Percentiles rank a stretch among this genome's conserved stretches.
Conservation (phyloP, 257 asterid genomes). For the Nicotiana tabacum region DNA sequence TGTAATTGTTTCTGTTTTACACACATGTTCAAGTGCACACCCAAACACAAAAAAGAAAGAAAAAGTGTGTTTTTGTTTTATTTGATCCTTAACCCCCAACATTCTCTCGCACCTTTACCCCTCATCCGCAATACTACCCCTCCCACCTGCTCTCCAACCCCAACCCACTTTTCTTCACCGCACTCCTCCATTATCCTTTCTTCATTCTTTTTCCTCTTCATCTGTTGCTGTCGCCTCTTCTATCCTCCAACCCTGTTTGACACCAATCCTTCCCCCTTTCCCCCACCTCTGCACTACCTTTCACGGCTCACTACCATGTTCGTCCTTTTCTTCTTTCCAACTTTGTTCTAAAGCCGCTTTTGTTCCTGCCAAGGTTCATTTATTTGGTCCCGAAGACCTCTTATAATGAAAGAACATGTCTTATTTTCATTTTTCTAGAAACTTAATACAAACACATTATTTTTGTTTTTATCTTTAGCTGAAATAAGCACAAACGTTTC, state of each 20-base stretch:
- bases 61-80: not conserved
- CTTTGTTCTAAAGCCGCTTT: not conserved
- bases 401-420: not conserved
- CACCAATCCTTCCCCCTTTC: not conserved
- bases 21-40: not conserved
- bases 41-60: slow-evolving; percentile 1
- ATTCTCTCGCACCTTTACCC: not conserved
- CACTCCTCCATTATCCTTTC: not conserved
- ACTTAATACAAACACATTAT: not conserved
- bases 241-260: not conserved
- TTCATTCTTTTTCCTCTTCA: not conserved
- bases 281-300: slow-evolving; percentile 7
- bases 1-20: not conserved
- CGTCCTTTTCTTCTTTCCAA: not conserved
- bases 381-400: not conserved
- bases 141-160: not conserved
- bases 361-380: not conserved
- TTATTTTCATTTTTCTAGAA: slow-evolving; percentile 4
- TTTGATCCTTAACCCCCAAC: not conserved
- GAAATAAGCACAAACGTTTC: not conserved
- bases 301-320: not conserved
- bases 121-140: not conserved
- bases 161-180: not conserved
- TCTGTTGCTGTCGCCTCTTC: not conserved
- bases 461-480: not conserved